A percentile compares a stretch with the other conserved stretches of the same genome.
Evolutionary conservation across 768 basidiomycete genomes (phyloP).

Genomic region (Lentinula edodes): DNA sequence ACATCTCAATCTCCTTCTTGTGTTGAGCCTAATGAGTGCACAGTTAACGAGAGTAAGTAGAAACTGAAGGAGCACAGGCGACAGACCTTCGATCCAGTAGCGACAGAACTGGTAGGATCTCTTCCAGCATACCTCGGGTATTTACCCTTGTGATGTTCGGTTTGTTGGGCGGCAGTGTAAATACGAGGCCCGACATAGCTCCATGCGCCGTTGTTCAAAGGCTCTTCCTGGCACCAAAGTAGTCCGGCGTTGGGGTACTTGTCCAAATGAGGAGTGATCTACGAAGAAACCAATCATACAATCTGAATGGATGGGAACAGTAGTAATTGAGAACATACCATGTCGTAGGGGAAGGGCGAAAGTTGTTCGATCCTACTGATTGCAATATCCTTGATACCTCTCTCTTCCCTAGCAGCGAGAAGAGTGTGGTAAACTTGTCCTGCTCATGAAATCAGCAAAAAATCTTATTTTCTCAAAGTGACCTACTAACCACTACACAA

Average conservation of each 20-base stretch:
- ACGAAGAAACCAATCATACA: slow-evolving; percentile 9
- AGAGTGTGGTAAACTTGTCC: slow-evolving; percentile 95
- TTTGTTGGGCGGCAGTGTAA: slow-evolving; percentile 88
- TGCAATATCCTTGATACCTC: slow-evolving; percentile 87
- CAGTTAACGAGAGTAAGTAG: slow-evolving; percentile 10
- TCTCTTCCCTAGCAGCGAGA: slow-evolving; percentile 84
- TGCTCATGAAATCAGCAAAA: slow-evolving; percentile 16
- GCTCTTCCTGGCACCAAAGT: slow-evolving; percentile 96
- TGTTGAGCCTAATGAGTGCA: slow-evolving; percentile 52
- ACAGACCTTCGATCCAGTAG: slow-evolving; percentile 84
- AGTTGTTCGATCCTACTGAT: slow-evolving; percentile 94
- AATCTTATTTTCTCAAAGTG: not conserved
- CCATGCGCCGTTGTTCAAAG: slow-evolving; percentile 97
- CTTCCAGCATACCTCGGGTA: slow-evolving; percentile 91
- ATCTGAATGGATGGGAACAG: not conserved
- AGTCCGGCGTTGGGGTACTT: slow-evolving; percentile 93
- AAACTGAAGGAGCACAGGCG: not conserved
- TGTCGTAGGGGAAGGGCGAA: slow-evolving; percentile 95
- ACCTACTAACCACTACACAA: slow-evolving; percentile 64
- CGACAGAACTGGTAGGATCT: slow-evolving; percentile 86
- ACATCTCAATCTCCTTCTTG: slow-evolving; percentile 85
- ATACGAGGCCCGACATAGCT: slow-evolving; percentile 92
- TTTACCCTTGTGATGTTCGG: slow-evolving; percentile 86
- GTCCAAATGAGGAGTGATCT: slow-evolving; percentile 93
- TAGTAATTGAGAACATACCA: slow-evolving; percentile 41